Evolutionary conservation across 2,329 filamentous ascomycete species (phyloP).

Genomic region (Botrytis hyacinthi): DNA sequence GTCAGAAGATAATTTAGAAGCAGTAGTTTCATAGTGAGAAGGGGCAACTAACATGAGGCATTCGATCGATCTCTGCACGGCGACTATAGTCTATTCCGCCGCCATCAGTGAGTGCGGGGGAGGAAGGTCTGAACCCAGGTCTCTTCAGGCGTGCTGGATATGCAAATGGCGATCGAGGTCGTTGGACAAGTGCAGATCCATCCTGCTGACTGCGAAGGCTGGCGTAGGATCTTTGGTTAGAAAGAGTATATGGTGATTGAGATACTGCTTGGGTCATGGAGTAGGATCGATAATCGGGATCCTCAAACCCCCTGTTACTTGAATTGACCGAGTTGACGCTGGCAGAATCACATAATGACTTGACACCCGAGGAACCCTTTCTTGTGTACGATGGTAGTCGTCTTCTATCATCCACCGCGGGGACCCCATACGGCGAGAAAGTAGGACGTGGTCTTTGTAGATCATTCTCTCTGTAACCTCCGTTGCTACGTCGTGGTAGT

Average conservation of each 20-base stretch:
- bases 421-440: conserved; percentile 32
- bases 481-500: conserved; percentile 27
- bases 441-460: conserved; percentile 25
- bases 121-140: conserved; percentile 44
- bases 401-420: conserved; percentile 44
- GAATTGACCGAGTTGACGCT: conserved; percentile 46
- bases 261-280: conserved; percentile 52
- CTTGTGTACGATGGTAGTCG: conserved; percentile 46
- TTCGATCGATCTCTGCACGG: conserved; percentile 38
- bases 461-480: conserved; percentile 26
- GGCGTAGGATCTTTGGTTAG: conserved; percentile 48
- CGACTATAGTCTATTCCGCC: conserved; percentile 38
- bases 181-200: conserved; percentile 42
- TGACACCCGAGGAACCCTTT: conserved; percentile 54
- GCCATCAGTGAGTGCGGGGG: conserved; percentile 38
- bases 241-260: conserved; percentile 40
- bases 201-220: conserved; percentile 50
- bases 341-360: conserved; percentile 55
- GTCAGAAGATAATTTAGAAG: not conserved
- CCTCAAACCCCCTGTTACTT: conserved; percentile 42
- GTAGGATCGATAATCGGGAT: conserved; percentile 49
- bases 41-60: conserved; percentile 32
- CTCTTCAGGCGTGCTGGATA: conserved; percentile 58
- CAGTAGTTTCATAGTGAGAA: too few relatives aligned
- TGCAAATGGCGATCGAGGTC: conserved; percentile 58